Percentiles rank a stretch among this genome's conserved stretches.
Conservation (phyloP, 78 protist species). For the Dictyostelium purpureum region DNA sequence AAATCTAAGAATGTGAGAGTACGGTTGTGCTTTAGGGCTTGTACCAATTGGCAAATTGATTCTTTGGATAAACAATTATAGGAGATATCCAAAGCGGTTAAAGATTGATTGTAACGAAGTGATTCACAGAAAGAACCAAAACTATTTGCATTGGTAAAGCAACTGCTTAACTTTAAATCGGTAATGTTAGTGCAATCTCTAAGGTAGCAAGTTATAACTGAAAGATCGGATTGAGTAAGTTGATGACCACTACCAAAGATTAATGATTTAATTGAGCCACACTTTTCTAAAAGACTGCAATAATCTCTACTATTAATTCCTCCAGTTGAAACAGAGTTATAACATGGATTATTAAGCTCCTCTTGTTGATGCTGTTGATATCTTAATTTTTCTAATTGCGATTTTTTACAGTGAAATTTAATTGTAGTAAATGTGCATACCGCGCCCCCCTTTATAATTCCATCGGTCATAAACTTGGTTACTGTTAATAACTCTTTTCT, state of each 20-base stretch:
- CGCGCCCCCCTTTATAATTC: slow-evolving; percentile 36
- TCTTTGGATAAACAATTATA: slow-evolving; percentile 6
- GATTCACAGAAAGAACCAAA: slow-evolving; percentile 25
- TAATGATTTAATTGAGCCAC: not conserved
- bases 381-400: not conserved
- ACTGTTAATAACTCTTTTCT: slow-evolving; percentile 29
- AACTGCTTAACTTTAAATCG: slow-evolving; percentile 12
- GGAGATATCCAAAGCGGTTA: slow-evolving; percentile 20
- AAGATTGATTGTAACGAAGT: slow-evolving; percentile 19
- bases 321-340: not conserved
- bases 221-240: not conserved
- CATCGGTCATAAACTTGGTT: slow-evolving; percentile 25
- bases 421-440: slow-evolving; percentile 40
- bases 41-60: not conserved
- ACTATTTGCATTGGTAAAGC: not conserved
- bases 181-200: not conserved
- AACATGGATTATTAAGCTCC: slow-evolving; percentile 1
- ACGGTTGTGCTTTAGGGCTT: slow-evolving; percentile 25
- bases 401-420: slow-evolving; percentile 36
- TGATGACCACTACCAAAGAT: slow-evolving; percentile 24
- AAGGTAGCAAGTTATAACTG: slow-evolving; percentile 16
- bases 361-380: slow-evolving; percentile 21
- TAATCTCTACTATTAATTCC: slow-evolving; percentile 21
- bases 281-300: not conserved
- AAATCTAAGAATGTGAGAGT: slow-evolving; percentile 30